phyloP scores from a whole-genome alignment of 2,329 filamentous ascomycete genomes.

The Lachnum nothofagi region DNA sequence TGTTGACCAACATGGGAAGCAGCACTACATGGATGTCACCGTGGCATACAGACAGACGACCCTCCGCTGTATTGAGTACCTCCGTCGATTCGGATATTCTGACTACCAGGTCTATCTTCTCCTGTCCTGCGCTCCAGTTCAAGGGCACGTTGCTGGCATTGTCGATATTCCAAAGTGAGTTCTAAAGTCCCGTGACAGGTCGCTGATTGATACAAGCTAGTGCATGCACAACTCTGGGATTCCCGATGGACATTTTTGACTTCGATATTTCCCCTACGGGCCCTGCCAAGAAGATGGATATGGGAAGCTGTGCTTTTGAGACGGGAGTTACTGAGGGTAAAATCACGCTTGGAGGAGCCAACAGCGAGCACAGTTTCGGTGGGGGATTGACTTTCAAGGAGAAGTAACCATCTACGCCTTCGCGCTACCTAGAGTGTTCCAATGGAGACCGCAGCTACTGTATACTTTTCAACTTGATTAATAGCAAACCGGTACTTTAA shows the following conservation, averaged over 20 bases:
- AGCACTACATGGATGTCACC: constrained; percentile 27
- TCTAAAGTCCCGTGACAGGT: background rate
- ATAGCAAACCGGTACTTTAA: no score
- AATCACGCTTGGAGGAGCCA: constrained; percentile 41
- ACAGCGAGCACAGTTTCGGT: constrained; percentile 46
- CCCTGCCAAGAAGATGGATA: constrained; percentile 56
- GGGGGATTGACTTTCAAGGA: constrained; percentile 47
- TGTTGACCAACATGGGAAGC: constrained; percentile 77
- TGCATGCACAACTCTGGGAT: constrained; percentile 78
- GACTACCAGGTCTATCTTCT: constrained; percentile 81
- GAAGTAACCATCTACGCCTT: constrained; percentile 1
- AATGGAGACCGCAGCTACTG: background rate
- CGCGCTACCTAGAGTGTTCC: background rate
- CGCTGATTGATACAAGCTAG: constrained; percentile 3
- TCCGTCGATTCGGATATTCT: constrained; percentile 65
- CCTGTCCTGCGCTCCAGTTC: constrained; percentile 77
- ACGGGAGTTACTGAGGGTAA: constrained; percentile 42
- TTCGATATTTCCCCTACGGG: constrained; percentile 74
- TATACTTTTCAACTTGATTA: no score
- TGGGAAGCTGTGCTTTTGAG: constrained; percentile 67
- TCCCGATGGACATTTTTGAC: constrained; percentile 92
- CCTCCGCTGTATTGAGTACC: constrained; percentile 70
- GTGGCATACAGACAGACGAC: constrained; percentile 25
- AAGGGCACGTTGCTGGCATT: constrained; percentile 83
- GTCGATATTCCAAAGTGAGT: constrained; percentile 75